Evolutionary conservation across 805 yeast species (phyloP), one percentile per base, ranked within the genome.

Genomic region (Candida adriatica): DNA sequence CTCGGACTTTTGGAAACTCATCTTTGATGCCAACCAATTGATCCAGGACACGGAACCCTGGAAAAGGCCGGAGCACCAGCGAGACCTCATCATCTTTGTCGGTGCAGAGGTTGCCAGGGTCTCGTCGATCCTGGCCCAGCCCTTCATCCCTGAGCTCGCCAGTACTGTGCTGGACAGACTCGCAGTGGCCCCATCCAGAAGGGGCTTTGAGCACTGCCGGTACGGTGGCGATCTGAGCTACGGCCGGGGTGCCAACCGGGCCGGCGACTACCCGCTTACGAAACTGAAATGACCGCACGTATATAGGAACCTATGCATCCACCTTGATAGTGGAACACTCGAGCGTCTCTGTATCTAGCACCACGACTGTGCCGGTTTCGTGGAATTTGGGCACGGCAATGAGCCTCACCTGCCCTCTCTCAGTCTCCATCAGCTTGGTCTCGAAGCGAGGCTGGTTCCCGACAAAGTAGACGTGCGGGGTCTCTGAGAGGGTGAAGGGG

Each of bases 401-500:
- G 15, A 84, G 39, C 29, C 76, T 60, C 8, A 79, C 73, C 20
- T 59, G 59, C 7, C 57, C 52, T 16, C 55, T 53, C 2, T 49
- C 59, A 10, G 70, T 46, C 17, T 56, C 49, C 13, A 71, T 43
- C 4, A 55, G 31, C 18, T 67, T 62, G 1, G 75, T 54, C 28
- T 68, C 79, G 53, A 66, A 86, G 19, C 55, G 51, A 0, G 79
- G 73, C 54, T 86, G 95, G 51, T 88, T 90, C 0, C 96, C 97
- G 4, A 74, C 85, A 45, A 85, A 75, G 49, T 82, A 86, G 3
- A 88, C 79, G 51, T 86, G 88, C 1, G 97, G 97, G 13, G 83
- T 73, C 47, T 83, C 84, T 8, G 61, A 36, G n/a, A 92, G 60
- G 2, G 77, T 63, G 54, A 90, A 86, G 4, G 97, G 97, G 55